These are phyloP conservation scores for Phytophthora syringae DNA, from an alignment of 352 stramenopile species.

Conservation along the genomic window DNA sequence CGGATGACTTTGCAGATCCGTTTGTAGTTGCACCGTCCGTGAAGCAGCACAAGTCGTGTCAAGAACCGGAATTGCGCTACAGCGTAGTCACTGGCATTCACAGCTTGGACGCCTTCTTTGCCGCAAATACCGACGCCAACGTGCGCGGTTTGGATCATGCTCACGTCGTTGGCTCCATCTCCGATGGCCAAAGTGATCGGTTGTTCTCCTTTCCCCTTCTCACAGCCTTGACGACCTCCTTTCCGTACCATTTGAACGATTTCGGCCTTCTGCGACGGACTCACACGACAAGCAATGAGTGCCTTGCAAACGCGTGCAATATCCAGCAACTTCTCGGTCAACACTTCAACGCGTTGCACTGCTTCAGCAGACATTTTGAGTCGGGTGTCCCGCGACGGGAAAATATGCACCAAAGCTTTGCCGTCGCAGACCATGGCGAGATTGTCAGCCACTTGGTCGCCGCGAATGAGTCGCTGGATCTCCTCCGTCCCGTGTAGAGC, in stretches of 20 bases:
- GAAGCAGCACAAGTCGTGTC: slow-evolving; percentile 89
- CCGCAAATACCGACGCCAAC: slow-evolving; percentile 94
- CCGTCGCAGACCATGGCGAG: slow-evolving; percentile 73
- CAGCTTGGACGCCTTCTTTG: slow-evolving; percentile 94
- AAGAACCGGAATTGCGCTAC: slow-evolving; percentile 95
- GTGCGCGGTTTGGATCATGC: slow-evolving; percentile 95
- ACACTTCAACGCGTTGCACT: slow-evolving; percentile 28
- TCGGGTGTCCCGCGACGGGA: slow-evolving; percentile 60
- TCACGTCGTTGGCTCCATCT: slow-evolving; percentile 95
- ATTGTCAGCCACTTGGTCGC: slow-evolving; percentile 45
- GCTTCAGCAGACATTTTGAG: slow-evolving; percentile 44
- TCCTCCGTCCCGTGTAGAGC: slow-evolving; percentile 46
- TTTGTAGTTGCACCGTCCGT: slow-evolving; percentile 93
- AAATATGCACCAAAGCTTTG: slow-evolving; percentile 71
- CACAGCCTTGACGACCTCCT: slow-evolving; percentile 12
- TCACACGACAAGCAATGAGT: slow-evolving; percentile 87
- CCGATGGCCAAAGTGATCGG: slow-evolving; percentile 88
- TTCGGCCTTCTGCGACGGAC: slow-evolving; percentile 84
- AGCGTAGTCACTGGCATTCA: slow-evolving; percentile 94
- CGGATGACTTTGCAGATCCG: slow-evolving; percentile 91
- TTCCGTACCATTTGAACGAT: slow-evolving; percentile 78
- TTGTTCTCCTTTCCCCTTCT: slow-evolving; percentile 47
- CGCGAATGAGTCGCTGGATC: slow-evolving; percentile 52
- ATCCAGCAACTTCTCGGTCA: slow-evolving; percentile 56
- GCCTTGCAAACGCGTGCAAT: slow-evolving; percentile 84